A percentile compares a stretch with the other conserved stretches of the same genome.
Evolutionary conservation across 495 filamentous ascomycete genomes (phyloP).

Genomic region (Penicillium odoratum): DNA sequence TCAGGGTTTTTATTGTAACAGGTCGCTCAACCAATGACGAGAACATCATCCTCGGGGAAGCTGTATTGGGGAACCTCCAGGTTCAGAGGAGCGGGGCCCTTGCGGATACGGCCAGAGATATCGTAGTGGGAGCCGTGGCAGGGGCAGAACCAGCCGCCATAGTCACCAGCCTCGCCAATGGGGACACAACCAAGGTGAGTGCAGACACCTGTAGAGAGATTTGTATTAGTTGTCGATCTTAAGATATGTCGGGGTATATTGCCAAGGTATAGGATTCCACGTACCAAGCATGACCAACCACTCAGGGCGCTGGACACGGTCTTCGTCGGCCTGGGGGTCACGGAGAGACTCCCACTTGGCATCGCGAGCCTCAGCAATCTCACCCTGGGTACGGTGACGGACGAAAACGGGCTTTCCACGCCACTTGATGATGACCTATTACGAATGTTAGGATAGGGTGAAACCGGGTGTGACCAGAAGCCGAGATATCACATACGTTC

Average conservation of each 20-base stretch:
- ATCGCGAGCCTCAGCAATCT: constrained; percentile 82
- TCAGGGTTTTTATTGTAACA: constrained; percentile 13
- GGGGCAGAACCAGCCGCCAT: constrained; percentile 99
- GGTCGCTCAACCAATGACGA: constrained; percentile 71
- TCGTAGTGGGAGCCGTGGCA: constrained; percentile 99
- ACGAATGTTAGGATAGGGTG: constrained; percentile 10
- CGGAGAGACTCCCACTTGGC: constrained; percentile 75
- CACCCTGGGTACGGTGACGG: constrained; percentile 88
- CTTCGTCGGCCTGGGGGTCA: constrained; percentile 87
- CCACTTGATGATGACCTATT: constrained; percentile 98
- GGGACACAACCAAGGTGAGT: constrained; percentile 98
- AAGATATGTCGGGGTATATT: background rate
- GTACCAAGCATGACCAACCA: constrained; percentile 99
- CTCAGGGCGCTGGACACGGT: constrained; percentile 96
- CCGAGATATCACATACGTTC: constrained; percentile 69
- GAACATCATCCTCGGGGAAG: constrained; percentile 75
- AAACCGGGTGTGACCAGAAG: background rate
- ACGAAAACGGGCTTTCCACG: constrained; percentile 99
- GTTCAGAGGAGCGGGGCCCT: constrained; percentile 95
- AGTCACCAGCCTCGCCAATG: constrained; percentile 98
- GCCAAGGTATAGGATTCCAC: constrained; percentile 64
- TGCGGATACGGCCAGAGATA: constrained; percentile 94
- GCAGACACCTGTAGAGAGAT: constrained; percentile 71
- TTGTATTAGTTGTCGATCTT: constrained; percentile 11
- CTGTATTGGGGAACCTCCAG: constrained; percentile 91